A percentile compares a stretch with the other conserved stretches of the same genome.
phyloP scores from a whole-genome alignment of 1,139 yeast genomes.

The Meyerozyma guilliermondii region DNA sequence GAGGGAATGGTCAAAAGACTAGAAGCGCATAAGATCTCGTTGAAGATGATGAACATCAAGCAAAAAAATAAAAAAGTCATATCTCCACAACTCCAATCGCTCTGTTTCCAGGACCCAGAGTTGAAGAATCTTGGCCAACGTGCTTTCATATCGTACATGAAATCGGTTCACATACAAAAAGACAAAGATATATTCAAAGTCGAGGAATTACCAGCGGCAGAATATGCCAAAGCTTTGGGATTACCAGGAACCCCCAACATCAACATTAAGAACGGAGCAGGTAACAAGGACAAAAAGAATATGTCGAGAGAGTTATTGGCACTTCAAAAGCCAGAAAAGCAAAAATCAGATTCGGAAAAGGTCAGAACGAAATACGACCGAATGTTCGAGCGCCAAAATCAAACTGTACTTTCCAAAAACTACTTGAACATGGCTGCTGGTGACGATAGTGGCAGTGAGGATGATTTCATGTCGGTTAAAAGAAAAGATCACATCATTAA shows the following conservation, averaged over 20 bases:
- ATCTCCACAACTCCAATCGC: slow-evolving; percentile 77
- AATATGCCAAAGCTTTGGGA: slow-evolving; percentile 82
- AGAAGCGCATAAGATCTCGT: slow-evolving; percentile 57
- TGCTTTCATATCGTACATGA: slow-evolving; percentile 86
- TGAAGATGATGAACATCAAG: slow-evolving; percentile 70
- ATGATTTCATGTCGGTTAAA: slow-evolving; percentile 80
- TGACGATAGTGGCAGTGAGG: slow-evolving; percentile 38
- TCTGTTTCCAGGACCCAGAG: slow-evolving; percentile 88
- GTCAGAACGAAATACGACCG: slow-evolving; percentile 88
- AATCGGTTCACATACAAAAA: slow-evolving; percentile 79
- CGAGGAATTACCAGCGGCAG: slow-evolving; percentile 73
- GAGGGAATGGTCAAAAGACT: slow-evolving; percentile 69
- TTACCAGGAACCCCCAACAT: slow-evolving; percentile 95
- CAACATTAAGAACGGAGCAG: slow-evolving; percentile 58
- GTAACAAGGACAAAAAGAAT: slow-evolving; percentile 70
- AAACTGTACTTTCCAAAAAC: slow-evolving; percentile 85
- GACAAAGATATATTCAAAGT: slow-evolving; percentile 82
- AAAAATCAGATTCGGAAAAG: slow-evolving; percentile 31
- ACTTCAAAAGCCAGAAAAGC: slow-evolving; percentile 36
- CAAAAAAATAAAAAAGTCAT: slow-evolving; percentile 75
- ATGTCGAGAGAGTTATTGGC: slow-evolving; percentile 65
- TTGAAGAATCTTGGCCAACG: slow-evolving; percentile 91
- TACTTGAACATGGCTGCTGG: slow-evolving; percentile 67
- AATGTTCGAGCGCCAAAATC: slow-evolving; percentile 94
- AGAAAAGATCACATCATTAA: slow-evolving; percentile 66